Evolutionary conservation across 495 filamentous ascomycete genomes (phyloP).

Genomic region (Lasiosphaeriaceae sp.): DNA sequence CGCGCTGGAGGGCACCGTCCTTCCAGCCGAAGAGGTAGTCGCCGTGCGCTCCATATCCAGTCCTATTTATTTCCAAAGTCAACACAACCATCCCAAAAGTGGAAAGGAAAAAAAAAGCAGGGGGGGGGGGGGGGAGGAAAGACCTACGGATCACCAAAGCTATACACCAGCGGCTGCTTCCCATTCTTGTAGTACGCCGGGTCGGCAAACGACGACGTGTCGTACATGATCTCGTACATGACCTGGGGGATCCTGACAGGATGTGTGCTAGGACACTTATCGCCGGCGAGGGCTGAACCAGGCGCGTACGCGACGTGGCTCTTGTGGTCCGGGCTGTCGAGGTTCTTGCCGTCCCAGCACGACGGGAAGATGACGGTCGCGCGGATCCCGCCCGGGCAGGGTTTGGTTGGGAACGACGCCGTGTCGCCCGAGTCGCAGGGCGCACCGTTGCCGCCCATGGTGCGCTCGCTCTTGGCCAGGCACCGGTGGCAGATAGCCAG

Average conservation of each 20-base stretch:
- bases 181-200: constrained; percentile 36
- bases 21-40: constrained; percentile 31
- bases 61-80: neutral
- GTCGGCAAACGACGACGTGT: constrained; percentile 43
- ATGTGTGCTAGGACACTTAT: constrained; percentile 43
- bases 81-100: neutral
- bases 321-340: constrained; percentile 53
- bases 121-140: no score
- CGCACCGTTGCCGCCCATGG: neutral
- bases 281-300: constrained; percentile 32
- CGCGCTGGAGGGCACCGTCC: constrained; percentile 37
- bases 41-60: constrained; percentile 14
- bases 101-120: neutral
- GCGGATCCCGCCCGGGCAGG: constrained; percentile 39
- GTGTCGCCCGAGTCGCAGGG: constrained; percentile 1
- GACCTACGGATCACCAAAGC: constrained; percentile 4
- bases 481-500: constrained; percentile 45
- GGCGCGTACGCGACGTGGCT: constrained; percentile 45
- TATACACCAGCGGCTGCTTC: constrained; percentile 38
- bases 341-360: constrained; percentile 55
- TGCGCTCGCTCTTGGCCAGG: constrained; percentile 27
- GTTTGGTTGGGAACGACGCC: constrained; percentile 36
- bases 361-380: constrained; percentile 45
- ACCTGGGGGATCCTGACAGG: constrained; percentile 45
- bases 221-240: constrained; percentile 47